Evolutionary conservation across 1,284 basidiomycete genomes (phyloP).

Genomic region (Cerrena zonata): DNA sequence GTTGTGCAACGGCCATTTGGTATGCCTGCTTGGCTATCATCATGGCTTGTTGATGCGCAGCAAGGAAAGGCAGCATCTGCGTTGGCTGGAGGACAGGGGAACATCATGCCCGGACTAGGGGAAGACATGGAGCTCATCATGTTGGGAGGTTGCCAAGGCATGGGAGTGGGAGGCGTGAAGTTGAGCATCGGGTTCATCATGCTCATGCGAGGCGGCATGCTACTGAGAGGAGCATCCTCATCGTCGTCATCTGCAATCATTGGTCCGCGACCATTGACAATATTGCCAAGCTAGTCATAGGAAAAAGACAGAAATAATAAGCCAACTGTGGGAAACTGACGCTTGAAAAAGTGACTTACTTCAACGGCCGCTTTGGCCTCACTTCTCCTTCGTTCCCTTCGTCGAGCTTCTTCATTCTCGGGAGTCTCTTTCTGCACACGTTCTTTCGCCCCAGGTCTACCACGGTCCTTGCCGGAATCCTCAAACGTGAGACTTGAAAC

Average conservation of each 20-base stretch:
- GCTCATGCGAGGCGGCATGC: conserved; percentile 33
- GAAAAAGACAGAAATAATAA: conserved; percentile 6
- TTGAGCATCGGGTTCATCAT: conserved; percentile 49
- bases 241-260: conserved; percentile 54
- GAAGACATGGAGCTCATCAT: conserved; percentile 20
- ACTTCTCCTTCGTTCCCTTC: conserved; percentile 61
- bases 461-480: conserved; percentile 18
- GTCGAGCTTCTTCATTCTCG: conserved; percentile 42
- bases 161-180: conserved; percentile 23
- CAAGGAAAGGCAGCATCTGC: conserved; percentile 53
- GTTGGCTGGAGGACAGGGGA: conserved; percentile 31
- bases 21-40: conserved; percentile 77
- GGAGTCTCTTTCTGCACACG: conserved; percentile 20
- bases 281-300: conserved; percentile 74
- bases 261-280: conserved; percentile 69
- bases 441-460: conserved; percentile 18
- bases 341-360: conserved; percentile 44
- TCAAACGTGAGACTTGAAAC: conserved; percentile 59
- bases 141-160: conserved; percentile 20
- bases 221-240: conserved; percentile 36
- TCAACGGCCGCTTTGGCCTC: conserved; percentile 77
- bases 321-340: too few species aligned
- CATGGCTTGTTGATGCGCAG: conserved; percentile 78
- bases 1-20: conserved; percentile 78
- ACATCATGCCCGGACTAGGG: conserved; percentile 47